Percentiles rank a stretch among this genome's conserved stretches.
Conservation (phyloP, 331 rosid genomes). For the Pyracantha coccinea region DNA sequence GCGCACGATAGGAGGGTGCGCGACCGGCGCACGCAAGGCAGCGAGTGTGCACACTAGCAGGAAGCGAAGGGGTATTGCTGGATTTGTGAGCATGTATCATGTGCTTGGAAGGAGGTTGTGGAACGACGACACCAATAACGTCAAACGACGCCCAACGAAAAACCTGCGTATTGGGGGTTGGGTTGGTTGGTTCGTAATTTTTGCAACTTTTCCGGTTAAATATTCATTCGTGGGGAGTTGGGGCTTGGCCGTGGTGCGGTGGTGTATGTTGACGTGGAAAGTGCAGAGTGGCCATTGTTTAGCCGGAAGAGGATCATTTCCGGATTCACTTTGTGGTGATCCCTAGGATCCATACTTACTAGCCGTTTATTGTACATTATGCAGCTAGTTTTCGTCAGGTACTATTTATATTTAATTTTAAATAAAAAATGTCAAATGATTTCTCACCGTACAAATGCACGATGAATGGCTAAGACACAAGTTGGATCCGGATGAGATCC, state of each 20-base stretch:
- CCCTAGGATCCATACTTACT: fast-evolving
- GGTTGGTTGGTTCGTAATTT: background rate
- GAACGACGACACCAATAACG: conserved; percentile 10
- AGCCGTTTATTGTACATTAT: fast-evolving
- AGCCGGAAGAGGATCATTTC: no score
- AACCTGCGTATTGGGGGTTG: background rate
- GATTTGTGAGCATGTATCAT: conserved; percentile 37
- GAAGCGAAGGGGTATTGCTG: conserved; percentile 21
- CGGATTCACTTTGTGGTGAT: no score
- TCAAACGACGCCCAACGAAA: background rate
- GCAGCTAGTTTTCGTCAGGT: fast-evolving
- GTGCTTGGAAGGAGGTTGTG: background rate
- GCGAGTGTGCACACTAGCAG: conserved; percentile 46
- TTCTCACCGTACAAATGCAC: fast-evolving
- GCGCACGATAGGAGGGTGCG: conserved; percentile 47
- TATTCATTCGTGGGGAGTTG: background rate
- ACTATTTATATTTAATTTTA: no score
- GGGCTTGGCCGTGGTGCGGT: background rate
- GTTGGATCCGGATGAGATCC: no score
- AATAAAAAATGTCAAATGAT: no score
- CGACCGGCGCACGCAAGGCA: conserved; percentile 41
- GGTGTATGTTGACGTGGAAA: background rate
- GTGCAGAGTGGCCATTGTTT: background rate
- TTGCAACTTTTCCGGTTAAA: background rate
- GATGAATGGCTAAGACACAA: no score